These are phyloP conservation scores for Cryptosporidium meleagridis DNA, from an alignment of 169 alveolate species.

Conservation along the genomic window DNA sequence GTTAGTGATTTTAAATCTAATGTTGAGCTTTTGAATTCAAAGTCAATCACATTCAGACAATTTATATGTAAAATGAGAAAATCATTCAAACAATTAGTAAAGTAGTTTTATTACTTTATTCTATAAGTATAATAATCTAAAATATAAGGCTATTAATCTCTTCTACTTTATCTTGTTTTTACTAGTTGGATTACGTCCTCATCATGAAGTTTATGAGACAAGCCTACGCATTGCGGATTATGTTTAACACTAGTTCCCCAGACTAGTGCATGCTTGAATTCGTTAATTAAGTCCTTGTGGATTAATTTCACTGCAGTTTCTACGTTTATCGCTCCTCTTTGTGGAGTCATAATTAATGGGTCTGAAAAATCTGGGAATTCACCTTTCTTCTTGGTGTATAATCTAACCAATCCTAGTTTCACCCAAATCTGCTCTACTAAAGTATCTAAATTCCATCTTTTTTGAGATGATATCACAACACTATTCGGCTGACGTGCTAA, in stretches of 20 bases:
- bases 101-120: not conserved
- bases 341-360: slow-evolving; percentile 87
- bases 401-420: slow-evolving; percentile 88
- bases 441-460: slow-evolving; percentile 84
- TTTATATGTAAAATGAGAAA: slow-evolving; percentile 63
- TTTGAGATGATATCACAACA: slow-evolving; percentile 85
- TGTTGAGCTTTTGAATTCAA: slow-evolving; percentile 22
- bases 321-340: slow-evolving; percentile 88
- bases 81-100: slow-evolving; percentile 42
- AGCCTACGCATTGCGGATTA: slow-evolving; percentile 89
- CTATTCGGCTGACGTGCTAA: slow-evolving; percentile 83
- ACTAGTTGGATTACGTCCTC: slow-evolving; percentile 90
- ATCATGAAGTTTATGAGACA: slow-evolving; percentile 85
- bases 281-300: slow-evolving; percentile 86
- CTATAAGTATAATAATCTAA: not conserved
- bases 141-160: not conserved
- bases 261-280: slow-evolving; percentile 87
- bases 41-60: slow-evolving; percentile 35
- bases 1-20: slow-evolving; percentile 3
- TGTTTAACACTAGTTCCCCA: slow-evolving; percentile 91
- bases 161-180: slow-evolving; percentile 77
- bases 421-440: slow-evolving; percentile 89
- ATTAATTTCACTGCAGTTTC: slow-evolving; percentile 84
- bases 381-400: slow-evolving; percentile 91
- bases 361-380: slow-evolving; percentile 88